These are phyloP conservation scores for Ustilago nuda DNA, from an alignment of 1,284 basidiomycete species.

Conservation along the genomic window DNA sequence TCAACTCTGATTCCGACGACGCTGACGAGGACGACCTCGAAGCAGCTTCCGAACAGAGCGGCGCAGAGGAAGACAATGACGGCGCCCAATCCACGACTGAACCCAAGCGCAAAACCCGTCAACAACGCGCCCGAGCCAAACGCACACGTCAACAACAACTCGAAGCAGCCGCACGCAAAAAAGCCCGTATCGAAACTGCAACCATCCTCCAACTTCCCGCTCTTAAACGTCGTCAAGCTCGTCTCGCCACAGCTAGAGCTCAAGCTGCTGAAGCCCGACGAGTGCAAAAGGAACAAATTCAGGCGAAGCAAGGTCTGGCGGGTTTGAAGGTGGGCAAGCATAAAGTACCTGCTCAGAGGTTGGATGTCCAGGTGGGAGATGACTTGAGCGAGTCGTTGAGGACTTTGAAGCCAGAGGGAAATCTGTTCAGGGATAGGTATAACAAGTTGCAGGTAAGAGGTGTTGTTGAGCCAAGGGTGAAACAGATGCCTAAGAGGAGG, in stretches of 20 bases:
- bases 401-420: conserved; percentile 89
- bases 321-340: conserved; percentile 56
- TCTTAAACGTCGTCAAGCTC: conserved; percentile 30
- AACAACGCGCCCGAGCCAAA: conserved; percentile 52
- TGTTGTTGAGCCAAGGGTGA: conserved; percentile 77
- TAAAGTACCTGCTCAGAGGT: conserved; percentile 32
- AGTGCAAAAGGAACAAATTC: conserved; percentile 30
- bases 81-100: conserved; percentile 10
- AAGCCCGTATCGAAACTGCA: conserved; percentile 43
- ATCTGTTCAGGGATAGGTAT: conserved; percentile 90
- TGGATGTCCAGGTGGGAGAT: conserved; percentile 88
- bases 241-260: conserved; percentile 28
- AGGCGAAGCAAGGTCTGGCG: conserved; percentile 46
- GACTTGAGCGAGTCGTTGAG: conserved; percentile 88
- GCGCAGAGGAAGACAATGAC: conserved; percentile 13
- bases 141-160: conserved; percentile 22
- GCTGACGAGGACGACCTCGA: conserved; percentile 11
- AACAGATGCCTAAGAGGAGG: conserved; percentile 22
- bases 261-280: conserved; percentile 39
- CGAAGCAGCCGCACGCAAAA: conserved; percentile 34
- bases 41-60: neutral
- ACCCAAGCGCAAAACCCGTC: conserved; percentile 55
- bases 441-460: conserved; percentile 82
- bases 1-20: conserved; percentile 20
- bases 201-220: conserved; percentile 49